A percentile compares a stretch with the other conserved stretches of the same genome.
These are phyloP conservation scores for Psilocybe azurescens DNA, from an alignment of 768 basidiomycete species.

Conservation along the genomic window DNA sequence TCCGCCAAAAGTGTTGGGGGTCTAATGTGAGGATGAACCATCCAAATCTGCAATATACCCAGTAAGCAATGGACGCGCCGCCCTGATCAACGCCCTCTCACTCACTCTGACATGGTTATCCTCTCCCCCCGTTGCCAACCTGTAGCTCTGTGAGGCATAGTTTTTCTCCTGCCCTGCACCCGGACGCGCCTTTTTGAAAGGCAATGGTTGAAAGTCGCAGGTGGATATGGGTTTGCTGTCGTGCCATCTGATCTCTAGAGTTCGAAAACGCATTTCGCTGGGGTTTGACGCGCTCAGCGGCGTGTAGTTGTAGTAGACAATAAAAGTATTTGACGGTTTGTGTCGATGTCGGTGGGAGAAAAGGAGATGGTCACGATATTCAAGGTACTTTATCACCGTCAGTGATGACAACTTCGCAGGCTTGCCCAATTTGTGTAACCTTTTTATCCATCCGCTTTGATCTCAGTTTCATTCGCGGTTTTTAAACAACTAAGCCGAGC, in stretches of 20 bases:
- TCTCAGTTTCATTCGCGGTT: neutral
- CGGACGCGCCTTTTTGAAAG: slow-evolving; percentile 83
- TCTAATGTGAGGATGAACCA: slow-evolving; percentile 90
- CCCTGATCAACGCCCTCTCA: slow-evolving; percentile 22
- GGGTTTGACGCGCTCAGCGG: slow-evolving; percentile 9
- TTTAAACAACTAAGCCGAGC: slow-evolving; percentile 1
- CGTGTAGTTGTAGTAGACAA: slow-evolving; percentile 9
- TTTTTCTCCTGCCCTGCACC: slow-evolving; percentile 51
- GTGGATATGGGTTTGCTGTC: slow-evolving; percentile 95
- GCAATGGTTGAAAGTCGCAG: slow-evolving; percentile 91
- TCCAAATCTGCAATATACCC: slow-evolving; percentile 71
- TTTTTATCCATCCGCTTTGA: slow-evolving; percentile 11
- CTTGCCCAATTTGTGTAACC: slow-evolving; percentile 10
- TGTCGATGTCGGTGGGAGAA: slow-evolving; percentile 20
- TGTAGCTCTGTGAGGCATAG: slow-evolving; percentile 78
- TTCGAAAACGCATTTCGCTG: slow-evolving; percentile 77
- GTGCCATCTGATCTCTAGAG: slow-evolving; percentile 96
- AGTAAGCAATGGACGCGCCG: slow-evolving; percentile 8
- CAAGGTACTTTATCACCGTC: slow-evolving; percentile 18
- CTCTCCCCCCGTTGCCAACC: slow-evolving; percentile 93
- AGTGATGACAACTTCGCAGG: slow-evolving; percentile 19
- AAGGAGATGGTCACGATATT: slow-evolving; percentile 16
- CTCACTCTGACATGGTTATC: slow-evolving; percentile 96
- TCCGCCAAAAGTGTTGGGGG: slow-evolving; percentile 61
- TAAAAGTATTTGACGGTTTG: slow-evolving; percentile 6